Evolutionary conservation across 2,329 filamentous ascomycete genomes (phyloP), one percentile per base, ranked within the genome.

Genomic region (Botrytis fragariae): DNA sequence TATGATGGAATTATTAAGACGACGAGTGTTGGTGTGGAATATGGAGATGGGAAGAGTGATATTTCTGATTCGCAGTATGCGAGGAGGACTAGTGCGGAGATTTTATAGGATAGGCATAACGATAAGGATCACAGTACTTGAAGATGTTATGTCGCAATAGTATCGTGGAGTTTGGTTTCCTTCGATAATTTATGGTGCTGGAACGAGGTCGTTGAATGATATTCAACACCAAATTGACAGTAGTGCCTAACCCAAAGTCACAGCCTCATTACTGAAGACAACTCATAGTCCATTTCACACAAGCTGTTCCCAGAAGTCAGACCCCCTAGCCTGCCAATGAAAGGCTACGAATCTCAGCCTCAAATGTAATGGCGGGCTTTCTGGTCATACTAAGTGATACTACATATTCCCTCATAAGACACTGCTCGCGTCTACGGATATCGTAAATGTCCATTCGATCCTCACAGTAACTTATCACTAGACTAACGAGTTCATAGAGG

Each of bases 401-500:
- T 63, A 5, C 32, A 18, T 20, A n/a, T 37, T 35, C 16, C 14
- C 8, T 37, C 35, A n/a, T 37, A 37, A 14, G 29, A 9, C 12
- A n/a, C 20, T 29, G 9, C 37, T 63, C 9, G 4, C 20, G 1
- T 37, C 25, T 10, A 10, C 12, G 22, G 29, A 48, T 3, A 18
- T 51, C 22, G 12, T 37, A 14, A 1, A 6, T n/a, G 3, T 51
- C n/a, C 25, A 18, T 1, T 16, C 25, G 10, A 10, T n/a, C 2
- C 37, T 42, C 6, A 10, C 29, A 3, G 51, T 9, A 4, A 60
- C 9, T 42, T 3, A 39, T 44, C 37, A 22, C 25, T 10, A 18
- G 0, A n/a, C 1, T 1, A 51, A 10, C 1, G 4, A 37, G 5
- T n/a, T n/a, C 7, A n/a, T 12, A 12, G 22, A n/a, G 5, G 20